A percentile compares a stretch with the other conserved stretches of the same genome.
Conservation (phyloP, 805 yeast species). For the Wickerhamiella nectarea region DNA sequence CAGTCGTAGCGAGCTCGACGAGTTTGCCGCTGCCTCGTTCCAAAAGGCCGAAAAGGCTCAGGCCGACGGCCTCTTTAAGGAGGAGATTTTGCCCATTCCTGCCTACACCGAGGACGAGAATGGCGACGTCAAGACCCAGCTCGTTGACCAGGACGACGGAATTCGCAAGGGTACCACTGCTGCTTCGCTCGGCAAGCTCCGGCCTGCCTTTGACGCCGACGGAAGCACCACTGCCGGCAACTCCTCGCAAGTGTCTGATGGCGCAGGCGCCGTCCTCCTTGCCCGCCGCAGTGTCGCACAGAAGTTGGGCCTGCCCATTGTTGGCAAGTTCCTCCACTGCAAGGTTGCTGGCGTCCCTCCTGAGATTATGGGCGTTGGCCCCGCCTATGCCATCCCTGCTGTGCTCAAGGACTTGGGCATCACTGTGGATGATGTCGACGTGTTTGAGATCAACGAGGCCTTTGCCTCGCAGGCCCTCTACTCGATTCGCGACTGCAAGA, state of each 20-base stretch:
- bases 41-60: constrained; percentile 72
- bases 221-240: constrained; percentile 94
- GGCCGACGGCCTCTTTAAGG: constrained; percentile 57
- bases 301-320: constrained; percentile 50
- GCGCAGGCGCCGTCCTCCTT: constrained; percentile 81
- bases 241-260: constrained; percentile 91
- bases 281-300: constrained; percentile 80
- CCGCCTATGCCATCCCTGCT: constrained; percentile 87
- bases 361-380: constrained; percentile 96
- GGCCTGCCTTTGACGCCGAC: constrained; percentile 73
- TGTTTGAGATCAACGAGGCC: constrained; percentile 89
- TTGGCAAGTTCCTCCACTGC: constrained; percentile 70
- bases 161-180: constrained; percentile 80
- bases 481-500: constrained; percentile 50
- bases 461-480: constrained; percentile 89
- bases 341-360: constrained; percentile 90
- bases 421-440: constrained; percentile 47
- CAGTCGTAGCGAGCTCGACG: constrained; percentile 64
- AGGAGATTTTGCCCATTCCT: constrained; percentile 75
- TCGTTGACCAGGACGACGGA: constrained; percentile 69
- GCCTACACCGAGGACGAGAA: constrained; percentile 43
- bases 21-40: constrained; percentile 77
- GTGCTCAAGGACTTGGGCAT: constrained; percentile 52
- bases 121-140: constrained; percentile 42
- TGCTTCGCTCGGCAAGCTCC: constrained; percentile 55